These are phyloP conservation scores for Zelopaecilomyces penicillatus DNA, from an alignment of 2,329 filamentous ascomycete genomes.

Conservation along the genomic window DNA sequence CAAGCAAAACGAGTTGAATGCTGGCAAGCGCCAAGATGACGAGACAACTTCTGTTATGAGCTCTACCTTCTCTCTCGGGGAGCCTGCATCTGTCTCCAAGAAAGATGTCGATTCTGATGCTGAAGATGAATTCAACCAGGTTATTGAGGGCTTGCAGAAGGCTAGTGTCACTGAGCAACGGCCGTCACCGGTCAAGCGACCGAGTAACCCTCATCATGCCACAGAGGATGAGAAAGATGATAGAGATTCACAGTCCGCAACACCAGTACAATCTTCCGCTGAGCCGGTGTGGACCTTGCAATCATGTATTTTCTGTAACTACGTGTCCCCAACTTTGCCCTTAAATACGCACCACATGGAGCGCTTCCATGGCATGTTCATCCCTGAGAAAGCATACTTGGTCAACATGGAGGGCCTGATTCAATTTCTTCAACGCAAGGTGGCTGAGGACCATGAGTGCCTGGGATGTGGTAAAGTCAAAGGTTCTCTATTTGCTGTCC, in stretches of 20 bases:
- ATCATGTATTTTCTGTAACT: conserved; percentile 87
- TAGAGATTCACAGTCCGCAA: conserved; percentile 34
- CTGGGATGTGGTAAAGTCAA: conserved; percentile 81
- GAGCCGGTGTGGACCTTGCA: conserved; percentile 36
- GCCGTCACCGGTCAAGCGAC: conserved; percentile 45
- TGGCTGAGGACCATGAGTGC: conserved; percentile 75
- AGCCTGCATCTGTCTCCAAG: conserved; percentile 50
- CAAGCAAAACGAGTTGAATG: conserved; percentile 48
- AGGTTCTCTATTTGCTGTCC: conserved; percentile 67
- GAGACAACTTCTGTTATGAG: conserved; percentile 77
- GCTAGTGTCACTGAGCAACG: conserved; percentile 53
- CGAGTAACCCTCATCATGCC: conserved; percentile 41
- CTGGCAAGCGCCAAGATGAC: conserved; percentile 44
- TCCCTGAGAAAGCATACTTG: conserved; percentile 81
- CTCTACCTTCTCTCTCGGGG: conserved; percentile 84
- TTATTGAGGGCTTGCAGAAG: conserved; percentile 70
- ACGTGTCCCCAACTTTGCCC: conserved; percentile 64
- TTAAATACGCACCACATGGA: conserved; percentile 85
- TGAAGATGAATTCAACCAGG: conserved; percentile 67
- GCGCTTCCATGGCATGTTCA: conserved; percentile 88
- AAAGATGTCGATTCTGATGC: conserved; percentile 55
- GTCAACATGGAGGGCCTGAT: conserved; percentile 76
- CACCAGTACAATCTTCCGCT: conserved; percentile 26
- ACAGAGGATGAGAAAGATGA: conserved; percentile 25
- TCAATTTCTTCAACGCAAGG: conserved; percentile 67